phyloP scores from a whole-genome alignment of 2,329 filamentous ascomycete species.

The Trichoderma sp. region DNA sequence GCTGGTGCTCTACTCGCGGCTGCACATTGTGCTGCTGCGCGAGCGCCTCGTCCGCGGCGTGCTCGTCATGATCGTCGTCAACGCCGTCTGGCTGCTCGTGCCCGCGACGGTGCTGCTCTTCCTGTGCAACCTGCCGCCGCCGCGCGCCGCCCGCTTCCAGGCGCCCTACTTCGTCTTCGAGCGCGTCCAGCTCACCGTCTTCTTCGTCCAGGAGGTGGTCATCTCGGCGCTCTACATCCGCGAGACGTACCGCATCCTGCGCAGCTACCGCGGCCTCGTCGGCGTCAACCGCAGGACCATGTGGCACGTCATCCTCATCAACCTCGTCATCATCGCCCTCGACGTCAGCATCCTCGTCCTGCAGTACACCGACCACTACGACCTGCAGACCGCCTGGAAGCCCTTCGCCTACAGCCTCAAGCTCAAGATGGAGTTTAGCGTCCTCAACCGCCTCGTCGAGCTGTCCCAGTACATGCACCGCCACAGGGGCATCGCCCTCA shows the following conservation, averaged over 20 bases:
- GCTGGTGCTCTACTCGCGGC: constrained; percentile 62
- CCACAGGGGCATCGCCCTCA: constrained; percentile 26
- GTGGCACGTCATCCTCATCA: constrained; percentile 46
- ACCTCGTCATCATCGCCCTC: constrained; percentile 46
- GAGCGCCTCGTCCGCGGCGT: constrained; percentile 50
- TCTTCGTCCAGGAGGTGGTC: constrained; percentile 56
- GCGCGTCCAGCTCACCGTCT: constrained; percentile 56
- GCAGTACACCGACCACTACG: constrained; percentile 37
- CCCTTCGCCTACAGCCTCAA: constrained; percentile 41
- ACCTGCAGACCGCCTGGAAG: constrained; percentile 41
- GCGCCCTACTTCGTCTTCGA: constrained; percentile 49
- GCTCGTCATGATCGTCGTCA: constrained; percentile 59
- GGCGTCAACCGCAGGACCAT: constrained; percentile 28
- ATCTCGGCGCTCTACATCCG: constrained; percentile 56
- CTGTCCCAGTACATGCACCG: constrained; percentile 30
- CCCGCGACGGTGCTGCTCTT: constrained; percentile 58
- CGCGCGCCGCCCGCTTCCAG: constrained; percentile 23
- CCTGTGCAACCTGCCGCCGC: constrained; percentile 46
- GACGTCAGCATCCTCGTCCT: constrained; percentile 42
- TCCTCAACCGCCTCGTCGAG: constrained; percentile 40
- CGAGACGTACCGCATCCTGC: constrained; percentile 52
- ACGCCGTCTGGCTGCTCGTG: constrained; percentile 55
- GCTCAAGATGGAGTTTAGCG: constrained; percentile 41
- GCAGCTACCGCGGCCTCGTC: constrained; percentile 41
- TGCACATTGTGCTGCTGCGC: constrained; percentile 60